A percentile compares a stretch with the other conserved stretches of the same genome.
Conservation (phyloP, 805 yeast species). For the Ogataea sp. region DNA sequence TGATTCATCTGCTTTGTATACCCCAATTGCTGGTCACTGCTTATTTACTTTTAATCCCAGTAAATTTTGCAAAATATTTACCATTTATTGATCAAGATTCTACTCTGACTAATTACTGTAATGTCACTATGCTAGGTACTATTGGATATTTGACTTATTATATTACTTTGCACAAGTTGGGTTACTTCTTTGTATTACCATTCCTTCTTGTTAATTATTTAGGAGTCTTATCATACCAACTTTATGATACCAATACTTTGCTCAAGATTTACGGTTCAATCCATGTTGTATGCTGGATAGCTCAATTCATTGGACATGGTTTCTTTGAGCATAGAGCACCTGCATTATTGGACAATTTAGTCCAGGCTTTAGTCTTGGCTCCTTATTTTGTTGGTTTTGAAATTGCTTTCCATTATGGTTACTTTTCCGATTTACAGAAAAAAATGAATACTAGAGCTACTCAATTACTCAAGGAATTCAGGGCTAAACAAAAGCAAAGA, state of each 20-base stretch:
- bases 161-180: constrained; percentile 43
- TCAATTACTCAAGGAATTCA: background rate
- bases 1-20: constrained; percentile 71
- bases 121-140: constrained; percentile 40
- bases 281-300: constrained; percentile 61
- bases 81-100: constrained; percentile 4
- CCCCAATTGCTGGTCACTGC: constrained; percentile 65
- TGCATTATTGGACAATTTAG: constrained; percentile 72
- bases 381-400: constrained; percentile 87
- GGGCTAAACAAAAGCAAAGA: background rate
- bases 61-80: constrained; percentile 14
- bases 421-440: constrained; percentile 40
- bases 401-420: constrained; percentile 60
- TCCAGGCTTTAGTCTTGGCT: constrained; percentile 83
- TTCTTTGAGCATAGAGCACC: constrained; percentile 77
- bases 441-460: constrained; percentile 38
- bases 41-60: constrained; percentile 29
- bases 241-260: constrained; percentile 14
- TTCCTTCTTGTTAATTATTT: constrained; percentile 22
- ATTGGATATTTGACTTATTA: constrained; percentile 52
- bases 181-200: constrained; percentile 34
- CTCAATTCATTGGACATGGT: constrained; percentile 86
- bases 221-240: constrained; percentile 9
- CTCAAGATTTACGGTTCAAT: constrained; percentile 25
- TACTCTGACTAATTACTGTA: constrained; percentile 16